Conservation (phyloP, 176 grass and related monocot genomes). For the Avena eriantha region DNA sequence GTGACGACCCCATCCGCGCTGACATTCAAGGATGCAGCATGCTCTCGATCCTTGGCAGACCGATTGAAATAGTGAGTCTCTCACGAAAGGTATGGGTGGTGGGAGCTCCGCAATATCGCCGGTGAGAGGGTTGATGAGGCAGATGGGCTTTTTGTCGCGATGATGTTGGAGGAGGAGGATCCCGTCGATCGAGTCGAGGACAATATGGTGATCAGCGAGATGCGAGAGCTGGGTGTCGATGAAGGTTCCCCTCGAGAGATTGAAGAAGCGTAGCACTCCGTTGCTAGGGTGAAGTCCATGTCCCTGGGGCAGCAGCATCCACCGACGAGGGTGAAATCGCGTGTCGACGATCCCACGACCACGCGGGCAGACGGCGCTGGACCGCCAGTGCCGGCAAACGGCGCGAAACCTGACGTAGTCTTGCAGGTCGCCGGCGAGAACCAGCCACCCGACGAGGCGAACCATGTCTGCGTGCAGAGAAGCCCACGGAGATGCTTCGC, state of each 20-base stretch:
- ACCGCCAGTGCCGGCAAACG: not conserved
- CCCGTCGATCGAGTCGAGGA: not conserved
- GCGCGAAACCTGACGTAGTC: conserved; percentile 4
- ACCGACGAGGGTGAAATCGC: not conserved
- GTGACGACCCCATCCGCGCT: not conserved
- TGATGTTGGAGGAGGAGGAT: not conserved
- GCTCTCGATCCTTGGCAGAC: not conserved
- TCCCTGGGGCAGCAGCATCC: not conserved
- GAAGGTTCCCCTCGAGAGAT: not conserved
- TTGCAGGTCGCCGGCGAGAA: not conserved
- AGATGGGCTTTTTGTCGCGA: not conserved
- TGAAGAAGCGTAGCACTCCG: not conserved
- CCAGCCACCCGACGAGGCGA: not conserved
- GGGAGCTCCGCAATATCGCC: not conserved
- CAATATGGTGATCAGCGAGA: not conserved
- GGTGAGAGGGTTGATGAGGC: conserved; percentile 10
- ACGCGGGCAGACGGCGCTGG: not conserved
- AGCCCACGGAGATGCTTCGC: not conserved
- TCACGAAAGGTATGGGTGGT: not conserved
- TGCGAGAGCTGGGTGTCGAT: not conserved
- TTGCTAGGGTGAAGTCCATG: not conserved
- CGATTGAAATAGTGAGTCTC: not conserved
- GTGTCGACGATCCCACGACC: not conserved
- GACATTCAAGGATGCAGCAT: not conserved
- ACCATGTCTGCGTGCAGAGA: not conserved